Evolutionary conservation across 805 yeast genomes (phyloP).

Genomic region (Yarrowia sp.): DNA sequence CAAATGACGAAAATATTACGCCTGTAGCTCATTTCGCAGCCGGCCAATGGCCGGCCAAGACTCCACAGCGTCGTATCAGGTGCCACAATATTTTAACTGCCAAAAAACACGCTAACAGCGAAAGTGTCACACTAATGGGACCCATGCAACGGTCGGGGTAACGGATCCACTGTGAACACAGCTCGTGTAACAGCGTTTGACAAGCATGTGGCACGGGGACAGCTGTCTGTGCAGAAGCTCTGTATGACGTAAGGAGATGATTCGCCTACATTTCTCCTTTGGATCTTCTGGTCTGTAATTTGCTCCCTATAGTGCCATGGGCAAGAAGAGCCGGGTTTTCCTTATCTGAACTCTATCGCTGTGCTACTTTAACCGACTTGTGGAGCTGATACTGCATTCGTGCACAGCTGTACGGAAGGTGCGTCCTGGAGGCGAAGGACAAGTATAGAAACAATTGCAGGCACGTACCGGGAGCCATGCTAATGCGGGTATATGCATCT

Average conservation of each 20-base stretch:
- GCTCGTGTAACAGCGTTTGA: not conserved
- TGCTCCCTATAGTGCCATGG: not conserved
- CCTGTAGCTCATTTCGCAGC: no score
- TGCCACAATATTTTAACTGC: not conserved
- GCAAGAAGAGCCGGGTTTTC: not conserved
- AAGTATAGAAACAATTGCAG: not conserved
- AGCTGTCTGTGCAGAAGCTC: not conserved
- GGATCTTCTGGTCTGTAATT: not conserved
- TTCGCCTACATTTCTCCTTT: not conserved
- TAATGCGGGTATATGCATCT: not conserved
- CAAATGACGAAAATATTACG: no score
- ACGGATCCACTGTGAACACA: slow-evolving; percentile 5
- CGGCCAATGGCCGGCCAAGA: not conserved
- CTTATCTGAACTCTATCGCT: slow-evolving; percentile 15
- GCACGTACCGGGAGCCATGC: not conserved
- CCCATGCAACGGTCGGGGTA: slow-evolving; percentile 1
- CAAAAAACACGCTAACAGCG: not conserved
- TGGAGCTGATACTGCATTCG: not conserved
- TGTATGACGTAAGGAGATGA: not conserved
- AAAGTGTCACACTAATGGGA: not conserved
- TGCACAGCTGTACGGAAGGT: not conserved
- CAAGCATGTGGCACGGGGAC: not conserved
- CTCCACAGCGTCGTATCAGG: not conserved
- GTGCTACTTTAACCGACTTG: slow-evolving; percentile 17
- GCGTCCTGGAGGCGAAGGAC: not conserved